Base-by-base conservation (phyloP, 2,329 filamentous ascomycete species). In the Diplodia sapinea region DNA sequence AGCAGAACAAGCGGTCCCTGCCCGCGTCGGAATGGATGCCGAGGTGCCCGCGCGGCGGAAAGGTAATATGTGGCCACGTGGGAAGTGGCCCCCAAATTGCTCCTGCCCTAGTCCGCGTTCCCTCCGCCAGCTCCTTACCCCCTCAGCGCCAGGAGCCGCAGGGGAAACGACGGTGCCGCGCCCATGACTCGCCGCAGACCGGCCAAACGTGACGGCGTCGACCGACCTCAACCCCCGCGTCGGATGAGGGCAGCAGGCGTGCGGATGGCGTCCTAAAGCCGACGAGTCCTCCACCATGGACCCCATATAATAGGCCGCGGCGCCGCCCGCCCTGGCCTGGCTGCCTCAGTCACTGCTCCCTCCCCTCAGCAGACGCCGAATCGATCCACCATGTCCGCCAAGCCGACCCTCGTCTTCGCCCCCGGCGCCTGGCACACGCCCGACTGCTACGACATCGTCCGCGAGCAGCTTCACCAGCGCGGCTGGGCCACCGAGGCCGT, bases 391-490 rank as follows among this genome's bases (percentile, higher is more conserved):
- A 62, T 62, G 55, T 61, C 43, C 43, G 20, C 56, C 43, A 69
- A 78, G 70, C 77, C 78, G 0, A 73, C 75, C 4, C 71, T 80
- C 51, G 72, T 81, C 66, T 71, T 80, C 47, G 68, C 80, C 3
- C 77, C 78, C 13, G 79, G 79, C 6, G 77, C 76, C 33, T 79
- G 76, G 77, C 79, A 82, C 72, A 70, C 70, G 1, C 78, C 79
- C 23, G 68, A 65, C 8, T 72, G 64, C 71, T 78, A 75, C 68
- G 70, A 69, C 2, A 65, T 65, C 8, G 70, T 79, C 12, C 73
- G 68, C 12, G 54, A 65, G 20, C 72, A 73, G 36, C 75, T 81
- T 12, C 68, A 76, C 65, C 69, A 67, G 5, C 63, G 70, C 23
- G 75, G 75, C 29, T 80, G 80, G 70, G 72, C 73, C 2, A 71